Conservation (phyloP, 805 yeast species). For the Zygoascus biomembranicola region DNA sequence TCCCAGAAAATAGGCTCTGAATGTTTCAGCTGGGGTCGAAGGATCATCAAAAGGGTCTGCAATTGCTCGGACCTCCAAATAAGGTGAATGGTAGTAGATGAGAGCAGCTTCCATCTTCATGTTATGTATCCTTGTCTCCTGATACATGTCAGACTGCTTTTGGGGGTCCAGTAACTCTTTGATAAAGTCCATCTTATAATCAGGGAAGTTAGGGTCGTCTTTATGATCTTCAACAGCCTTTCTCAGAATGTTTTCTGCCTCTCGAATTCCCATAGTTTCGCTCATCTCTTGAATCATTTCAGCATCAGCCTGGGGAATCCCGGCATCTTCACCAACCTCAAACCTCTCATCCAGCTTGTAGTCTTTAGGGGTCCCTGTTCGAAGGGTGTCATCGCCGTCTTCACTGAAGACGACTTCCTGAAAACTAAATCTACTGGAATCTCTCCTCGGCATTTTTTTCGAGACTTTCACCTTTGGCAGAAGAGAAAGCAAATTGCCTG, state of each 20-base stretch:
- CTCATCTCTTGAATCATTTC: constrained; percentile 9
- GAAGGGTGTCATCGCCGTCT: neutral
- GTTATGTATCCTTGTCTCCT: constrained; percentile 22
- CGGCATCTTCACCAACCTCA: neutral
- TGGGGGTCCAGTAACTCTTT: constrained; percentile 20
- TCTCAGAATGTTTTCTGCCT: constrained; percentile 34
- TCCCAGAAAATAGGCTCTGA: constrained; percentile 36
- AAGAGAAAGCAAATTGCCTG: too few relatives aligned
- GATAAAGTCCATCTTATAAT: constrained; percentile 30
- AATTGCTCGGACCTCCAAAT: constrained; percentile 51
- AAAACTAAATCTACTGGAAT: neutral
- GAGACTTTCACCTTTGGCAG: neutral
- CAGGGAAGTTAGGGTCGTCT: constrained; percentile 42
- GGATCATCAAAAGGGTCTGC: constrained; percentile 46
- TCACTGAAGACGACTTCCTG: neutral
- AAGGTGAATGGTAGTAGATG: constrained; percentile 38
- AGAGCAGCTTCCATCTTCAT: constrained; percentile 33
- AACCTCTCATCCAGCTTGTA: neutral
- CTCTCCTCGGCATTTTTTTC: neutral
- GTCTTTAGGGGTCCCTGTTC: neutral
- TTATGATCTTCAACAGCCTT: constrained; percentile 36
- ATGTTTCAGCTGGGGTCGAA: constrained; percentile 37
- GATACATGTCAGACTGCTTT: constrained; percentile 8
- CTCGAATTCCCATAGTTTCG: constrained; percentile 27
- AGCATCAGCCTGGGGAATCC: neutral